These are phyloP conservation scores for Rozella allomycis DNA, from an alignment of 371 early-diverging fungal genomes.

Conservation along the genomic window DNA sequence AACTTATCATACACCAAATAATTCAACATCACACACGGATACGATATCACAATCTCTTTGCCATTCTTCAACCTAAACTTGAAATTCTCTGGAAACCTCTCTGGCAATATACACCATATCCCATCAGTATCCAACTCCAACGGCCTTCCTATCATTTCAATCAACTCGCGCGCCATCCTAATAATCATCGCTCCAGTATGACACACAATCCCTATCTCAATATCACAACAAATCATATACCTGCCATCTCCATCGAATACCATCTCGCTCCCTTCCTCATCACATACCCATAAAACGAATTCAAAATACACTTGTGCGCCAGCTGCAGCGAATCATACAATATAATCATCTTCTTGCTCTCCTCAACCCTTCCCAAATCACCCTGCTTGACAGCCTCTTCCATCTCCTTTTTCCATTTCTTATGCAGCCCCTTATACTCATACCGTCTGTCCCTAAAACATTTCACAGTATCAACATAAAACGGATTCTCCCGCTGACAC, in stretches of 20 bases:
- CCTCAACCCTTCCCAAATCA: conserved; percentile 46
- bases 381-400: conserved; percentile 43
- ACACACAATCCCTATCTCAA: conserved; percentile 94
- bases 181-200: conserved; percentile 92
- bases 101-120: conserved; percentile 96
- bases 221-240: no score
- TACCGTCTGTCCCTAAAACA: conserved; percentile 96
- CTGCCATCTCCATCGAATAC: conserved; percentile 99
- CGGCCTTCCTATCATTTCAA: conserved; percentile 88
- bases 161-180: conserved; percentile 76
- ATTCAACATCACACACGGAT: conserved; percentile 94
- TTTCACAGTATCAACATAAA: conserved; percentile 94
- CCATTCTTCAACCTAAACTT: conserved; percentile 52
- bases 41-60: conserved; percentile 60
- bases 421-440: conserved; percentile 86
- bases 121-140: conserved; percentile 99
- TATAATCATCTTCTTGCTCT: conserved; percentile 80
- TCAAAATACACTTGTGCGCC: conserved; percentile 83
- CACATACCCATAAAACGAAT: conserved; percentile 99
- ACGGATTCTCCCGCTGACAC: conserved; percentile 97
- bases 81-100: conserved; percentile 79
- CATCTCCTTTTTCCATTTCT: conserved; percentile 64
- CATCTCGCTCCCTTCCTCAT: conserved; percentile 98
- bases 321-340: conserved; percentile 93
- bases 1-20: conserved; percentile 88